A percentile compares a stretch with the other conserved stretches of the same genome.
Evolutionary conservation across 768 basidiomycete species (phyloP).

Genomic region (Kwoniella mangroviensis): DNA sequence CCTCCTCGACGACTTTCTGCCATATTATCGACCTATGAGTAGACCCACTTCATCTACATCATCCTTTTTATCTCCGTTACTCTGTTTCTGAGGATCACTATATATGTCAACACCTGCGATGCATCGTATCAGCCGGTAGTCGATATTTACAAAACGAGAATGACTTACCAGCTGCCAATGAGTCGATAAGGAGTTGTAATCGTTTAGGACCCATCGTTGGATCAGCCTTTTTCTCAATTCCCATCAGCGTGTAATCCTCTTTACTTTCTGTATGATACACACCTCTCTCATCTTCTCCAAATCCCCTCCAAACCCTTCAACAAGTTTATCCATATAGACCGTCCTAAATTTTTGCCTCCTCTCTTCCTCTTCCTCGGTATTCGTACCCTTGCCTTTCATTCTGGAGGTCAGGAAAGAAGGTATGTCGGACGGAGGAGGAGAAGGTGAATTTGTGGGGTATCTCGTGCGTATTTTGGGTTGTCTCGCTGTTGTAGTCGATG

Average conservation of each 20-base stretch:
- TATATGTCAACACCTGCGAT: conserved; percentile 28
- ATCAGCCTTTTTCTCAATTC: conserved; percentile 13
- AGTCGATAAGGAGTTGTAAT: conserved; percentile 33
- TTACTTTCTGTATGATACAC: conserved; percentile 11
- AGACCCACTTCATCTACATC: conserved; percentile 30
- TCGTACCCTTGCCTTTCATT: conserved; percentile 19
- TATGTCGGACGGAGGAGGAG: conserved; percentile 37
- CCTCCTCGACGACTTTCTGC: no score
- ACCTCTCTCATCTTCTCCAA: conserved; percentile 50
- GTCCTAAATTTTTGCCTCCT: conserved; percentile 42
- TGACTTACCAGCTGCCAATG: conserved; percentile 28
- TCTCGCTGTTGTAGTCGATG: conserved; percentile 21
- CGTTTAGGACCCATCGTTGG: conserved; percentile 29
- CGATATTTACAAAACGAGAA: no score
- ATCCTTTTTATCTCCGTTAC: conserved; percentile 1
- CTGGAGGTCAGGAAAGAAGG: conserved; percentile 44
- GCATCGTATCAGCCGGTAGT: not conserved
- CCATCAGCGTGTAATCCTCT: not conserved
- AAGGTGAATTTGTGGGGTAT: conserved; percentile 37
- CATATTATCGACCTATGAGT: conserved; percentile 18
- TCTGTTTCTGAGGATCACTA: conserved; percentile 23
- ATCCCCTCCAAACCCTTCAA: conserved; percentile 49
- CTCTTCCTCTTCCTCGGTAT: conserved; percentile 33
- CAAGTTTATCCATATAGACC: conserved; percentile 53
- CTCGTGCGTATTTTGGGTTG: conserved; percentile 19